A percentile compares a stretch with the other conserved stretches of the same genome.
Evolutionary conservation across 2,329 filamentous ascomycete species (phyloP).

Genomic region (Paraphoma sp.): DNA sequence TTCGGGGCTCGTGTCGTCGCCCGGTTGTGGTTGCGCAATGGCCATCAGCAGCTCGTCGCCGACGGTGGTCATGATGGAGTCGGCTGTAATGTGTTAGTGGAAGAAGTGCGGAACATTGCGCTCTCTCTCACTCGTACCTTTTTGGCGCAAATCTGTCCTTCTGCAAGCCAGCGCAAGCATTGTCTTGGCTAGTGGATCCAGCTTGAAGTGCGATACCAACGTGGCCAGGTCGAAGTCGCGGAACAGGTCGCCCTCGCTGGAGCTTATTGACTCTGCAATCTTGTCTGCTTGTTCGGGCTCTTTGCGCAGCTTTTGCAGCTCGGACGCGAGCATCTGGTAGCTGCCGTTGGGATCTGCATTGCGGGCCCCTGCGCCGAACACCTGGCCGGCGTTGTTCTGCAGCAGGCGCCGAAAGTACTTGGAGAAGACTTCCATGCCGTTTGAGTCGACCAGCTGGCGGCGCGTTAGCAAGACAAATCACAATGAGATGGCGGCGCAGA

Average conservation of each 20-base stretch:
- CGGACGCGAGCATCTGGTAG: slow-evolving; percentile 80
- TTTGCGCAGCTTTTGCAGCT: slow-evolving; percentile 84
- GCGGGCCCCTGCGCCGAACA: slow-evolving; percentile 82
- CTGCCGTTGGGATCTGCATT: slow-evolving; percentile 77
- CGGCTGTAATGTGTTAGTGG: slow-evolving; percentile 63
- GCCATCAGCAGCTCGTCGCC: slow-evolving; percentile 79
- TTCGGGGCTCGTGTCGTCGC: slow-evolving; percentile 69
- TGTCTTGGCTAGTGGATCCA: slow-evolving; percentile 87
- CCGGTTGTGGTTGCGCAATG: slow-evolving; percentile 68
- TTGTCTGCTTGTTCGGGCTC: slow-evolving; percentile 84
- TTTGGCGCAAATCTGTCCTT: slow-evolving; percentile 82
- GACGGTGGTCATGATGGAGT: slow-evolving; percentile 85
- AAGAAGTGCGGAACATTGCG: background rate
- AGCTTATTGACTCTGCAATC: slow-evolving; percentile 93
- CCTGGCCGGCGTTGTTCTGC: slow-evolving; percentile 86
- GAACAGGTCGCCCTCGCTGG: slow-evolving; percentile 89
- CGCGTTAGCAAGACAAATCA: slow-evolving; percentile 27
- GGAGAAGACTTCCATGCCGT: slow-evolving; percentile 98
- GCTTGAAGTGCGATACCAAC: slow-evolving; percentile 95
- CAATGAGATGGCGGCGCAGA: slow-evolving; percentile 8
- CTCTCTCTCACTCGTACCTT: slow-evolving; percentile 70
- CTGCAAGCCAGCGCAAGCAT: slow-evolving; percentile 88
- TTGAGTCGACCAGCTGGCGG: slow-evolving; percentile 84
- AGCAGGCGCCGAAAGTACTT: slow-evolving; percentile 95
- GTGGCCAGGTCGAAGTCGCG: slow-evolving; percentile 95